These are phyloP conservation scores for Cairneyella variabilis DNA, from an alignment of 495 filamentous ascomycete genomes.

Conservation along the genomic window DNA sequence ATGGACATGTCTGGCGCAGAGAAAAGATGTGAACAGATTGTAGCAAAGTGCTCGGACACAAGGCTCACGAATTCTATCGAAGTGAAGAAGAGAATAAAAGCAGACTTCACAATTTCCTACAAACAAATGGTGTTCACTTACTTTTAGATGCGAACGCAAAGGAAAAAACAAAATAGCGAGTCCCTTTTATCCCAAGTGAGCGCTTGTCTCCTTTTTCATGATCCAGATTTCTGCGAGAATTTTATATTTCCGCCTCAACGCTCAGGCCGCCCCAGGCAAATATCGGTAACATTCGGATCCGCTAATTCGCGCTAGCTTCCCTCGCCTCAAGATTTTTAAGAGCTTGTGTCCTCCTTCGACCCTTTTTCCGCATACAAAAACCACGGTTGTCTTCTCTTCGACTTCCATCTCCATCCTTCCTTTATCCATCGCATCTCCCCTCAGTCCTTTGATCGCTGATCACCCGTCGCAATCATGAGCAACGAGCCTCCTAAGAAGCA, in stretches of 20 bases:
- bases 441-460: slow-evolving; percentile 32
- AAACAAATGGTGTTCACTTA: too few species aligned
- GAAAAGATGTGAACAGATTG: too few species aligned
- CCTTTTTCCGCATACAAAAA: slow-evolving; percentile 19
- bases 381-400: slow-evolving; percentile 10
- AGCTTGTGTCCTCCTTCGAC: not conserved
- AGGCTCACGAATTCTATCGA: too few species aligned
- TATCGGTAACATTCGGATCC: too few species aligned
- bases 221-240: not conserved
- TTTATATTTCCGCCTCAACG: not conserved
- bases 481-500: slow-evolving; percentile 55
- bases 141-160: too few species aligned
- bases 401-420: slow-evolving; percentile 19
- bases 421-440: slow-evolving; percentile 27
- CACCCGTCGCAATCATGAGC: slow-evolving; percentile 42
- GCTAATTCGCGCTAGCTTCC: slow-evolving; percentile 6
- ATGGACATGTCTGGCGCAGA: too few species aligned
- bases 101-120: too few species aligned
- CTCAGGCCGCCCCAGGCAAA: not conserved
- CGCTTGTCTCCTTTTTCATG: too few species aligned
- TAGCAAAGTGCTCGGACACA: too few species aligned
- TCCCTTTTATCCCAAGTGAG: too few species aligned
- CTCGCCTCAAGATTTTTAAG: slow-evolving; percentile 6
- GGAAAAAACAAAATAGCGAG: too few species aligned
- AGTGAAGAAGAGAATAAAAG: too few species aligned